Percentiles rank a stretch among this genome's conserved stretches.
These are phyloP conservation scores for Geosmithia putterillii DNA, from an alignment of 2,329 filamentous ascomycete species.

Conservation along the genomic window DNA sequence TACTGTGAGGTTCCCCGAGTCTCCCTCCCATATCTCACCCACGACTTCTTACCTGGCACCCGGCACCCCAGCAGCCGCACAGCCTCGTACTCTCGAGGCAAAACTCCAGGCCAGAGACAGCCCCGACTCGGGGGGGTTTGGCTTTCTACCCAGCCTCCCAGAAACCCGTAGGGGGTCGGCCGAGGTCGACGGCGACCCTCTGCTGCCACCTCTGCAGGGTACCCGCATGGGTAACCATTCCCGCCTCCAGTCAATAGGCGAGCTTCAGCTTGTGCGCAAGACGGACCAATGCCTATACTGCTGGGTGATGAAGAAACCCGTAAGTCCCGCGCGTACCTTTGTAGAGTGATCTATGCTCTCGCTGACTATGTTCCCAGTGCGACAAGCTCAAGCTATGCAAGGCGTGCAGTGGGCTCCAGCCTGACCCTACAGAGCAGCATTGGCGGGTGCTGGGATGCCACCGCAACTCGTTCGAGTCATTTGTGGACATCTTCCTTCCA, in stretches of 20 bases:
- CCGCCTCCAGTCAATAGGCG: constrained; percentile 43
- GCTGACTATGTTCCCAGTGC: constrained; percentile 23
- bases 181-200: constrained; percentile 35
- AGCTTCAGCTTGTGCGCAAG: constrained; percentile 36
- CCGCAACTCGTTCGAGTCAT: constrained; percentile 30
- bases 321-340: constrained; percentile 14
- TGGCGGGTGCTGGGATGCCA: constrained; percentile 40
- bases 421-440: constrained; percentile 21
- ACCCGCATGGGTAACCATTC: constrained; percentile 35
- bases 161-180: constrained; percentile 22
- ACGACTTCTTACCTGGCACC: background rate
- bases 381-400: constrained; percentile 36
- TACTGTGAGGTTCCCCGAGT: background rate
- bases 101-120: constrained; percentile 4
- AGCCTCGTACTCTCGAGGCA: constrained; percentile 6
- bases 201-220: constrained; percentile 42
- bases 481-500: constrained; percentile 38
- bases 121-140: constrained; percentile 11
- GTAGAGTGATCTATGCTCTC: background rate
- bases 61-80: background rate
- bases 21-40: background rate
- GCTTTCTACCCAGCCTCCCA: constrained; percentile 25
- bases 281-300: constrained; percentile 39
- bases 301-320: constrained; percentile 30
- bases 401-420: constrained; percentile 23